Base-by-base conservation (phyloP, 1,284 basidiomycete species). In the Gastroboletus turbinatus region DNA sequence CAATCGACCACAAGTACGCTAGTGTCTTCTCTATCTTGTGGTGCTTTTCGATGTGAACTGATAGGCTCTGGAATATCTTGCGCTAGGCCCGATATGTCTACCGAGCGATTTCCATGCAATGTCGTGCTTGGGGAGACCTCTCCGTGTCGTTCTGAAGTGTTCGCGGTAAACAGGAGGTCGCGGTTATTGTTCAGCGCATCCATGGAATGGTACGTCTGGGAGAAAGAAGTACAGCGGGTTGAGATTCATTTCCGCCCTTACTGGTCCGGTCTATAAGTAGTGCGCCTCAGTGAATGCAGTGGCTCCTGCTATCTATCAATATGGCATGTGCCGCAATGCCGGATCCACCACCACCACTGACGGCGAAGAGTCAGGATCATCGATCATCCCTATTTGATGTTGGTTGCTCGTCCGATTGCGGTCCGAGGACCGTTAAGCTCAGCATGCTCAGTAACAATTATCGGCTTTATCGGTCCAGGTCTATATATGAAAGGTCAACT, bases 1-100 rank as follows among this genome's bases (percentile, higher is more conserved):
- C 70, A 73, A 23, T 74, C 73, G 5, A 73, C 61, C 0, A 75
- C 51, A 13, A 70, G 55, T 7, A 59, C 33, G 25, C 14, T 5
- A 16, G 19, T 3, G 3, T 30, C 11, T 23, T 55, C 35, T 13
- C 7, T 16, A 3, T 5, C 30, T 13, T 17, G 11, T 13, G 17
- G 23, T 25, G 10, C 14, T n/a, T 47, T 29, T 2, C 11, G 44
- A 3, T 40, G 21, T 5, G 27, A 14, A 33, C 5, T 3, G 19
- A 27, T 10, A 7, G 36, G 43, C 4, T n/a, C 43, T 5, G 46
- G 35, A 9, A 21, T 2, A 40, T 21, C 19, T 48, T 50, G 50
- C 2, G 17, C n/a, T 4, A 2, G 16, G 7, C 1, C 4, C 0
- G 46, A 4, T n/a, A 11, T 1, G 8, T n/a, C 42, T 4, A 7